Evolutionary conservation across 805 yeast species (phyloP).

Genomic region (Candida hungchunana): DNA sequence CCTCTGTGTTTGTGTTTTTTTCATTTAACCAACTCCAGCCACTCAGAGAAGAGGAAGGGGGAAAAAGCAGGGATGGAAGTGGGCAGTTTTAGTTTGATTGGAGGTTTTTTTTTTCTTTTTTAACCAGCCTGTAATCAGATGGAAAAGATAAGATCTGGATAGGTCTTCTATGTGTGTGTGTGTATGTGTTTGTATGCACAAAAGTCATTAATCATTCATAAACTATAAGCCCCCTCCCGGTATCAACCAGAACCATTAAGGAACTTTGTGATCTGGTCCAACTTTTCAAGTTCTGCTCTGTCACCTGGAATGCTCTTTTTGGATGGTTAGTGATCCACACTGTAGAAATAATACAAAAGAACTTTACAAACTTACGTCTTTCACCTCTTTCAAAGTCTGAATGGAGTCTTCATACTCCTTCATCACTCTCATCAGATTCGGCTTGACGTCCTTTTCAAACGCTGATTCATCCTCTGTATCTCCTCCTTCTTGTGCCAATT

Average conservation of each 20-base stretch:
- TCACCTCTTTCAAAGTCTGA: slow-evolving; percentile 15
- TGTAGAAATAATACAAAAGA: not conserved
- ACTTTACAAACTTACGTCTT: slow-evolving; percentile 16
- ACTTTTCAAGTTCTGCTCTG: slow-evolving; percentile 25
- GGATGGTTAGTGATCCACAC: not conserved
- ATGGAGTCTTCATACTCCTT: slow-evolving; percentile 18
- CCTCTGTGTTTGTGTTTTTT: no score
- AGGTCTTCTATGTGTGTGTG: not conserved
- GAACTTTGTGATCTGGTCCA: slow-evolving; percentile 27
- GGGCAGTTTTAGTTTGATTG: no score
- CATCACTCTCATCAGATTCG: slow-evolving; percentile 14
- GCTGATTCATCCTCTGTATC: slow-evolving; percentile 4
- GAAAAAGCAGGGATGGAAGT: no score
- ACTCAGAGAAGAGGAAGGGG: no score
- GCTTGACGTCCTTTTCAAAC: slow-evolving; percentile 5
- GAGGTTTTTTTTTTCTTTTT: no score
- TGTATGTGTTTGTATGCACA: not conserved
- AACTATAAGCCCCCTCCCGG: no score
- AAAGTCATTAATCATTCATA: not conserved
- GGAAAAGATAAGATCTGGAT: not conserved
- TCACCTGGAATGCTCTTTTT: slow-evolving; percentile 24
- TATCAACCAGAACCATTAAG: no score
- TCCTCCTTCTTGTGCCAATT: slow-evolving; percentile 12
- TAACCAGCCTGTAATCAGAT: no score
- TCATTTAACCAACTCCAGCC: no score